Conservation (phyloP, 768 basidiomycete species). For the Mycena amicta region DNA sequence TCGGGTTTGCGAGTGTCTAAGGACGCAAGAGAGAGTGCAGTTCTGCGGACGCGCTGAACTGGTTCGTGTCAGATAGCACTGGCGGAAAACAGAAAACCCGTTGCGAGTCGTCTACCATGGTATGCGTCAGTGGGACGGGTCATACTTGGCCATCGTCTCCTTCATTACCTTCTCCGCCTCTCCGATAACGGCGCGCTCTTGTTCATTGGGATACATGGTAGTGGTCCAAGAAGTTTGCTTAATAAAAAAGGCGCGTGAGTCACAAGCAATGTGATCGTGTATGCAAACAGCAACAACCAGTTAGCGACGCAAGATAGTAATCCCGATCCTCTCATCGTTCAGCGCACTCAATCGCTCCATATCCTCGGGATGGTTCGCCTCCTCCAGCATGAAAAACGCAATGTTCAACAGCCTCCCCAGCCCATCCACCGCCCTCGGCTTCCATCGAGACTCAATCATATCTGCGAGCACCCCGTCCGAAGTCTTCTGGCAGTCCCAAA, state of each 20-base stretch:
- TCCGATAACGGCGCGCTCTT: slow-evolving; percentile 54
- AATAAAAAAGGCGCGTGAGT: not conserved
- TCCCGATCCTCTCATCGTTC: slow-evolving; percentile 19
- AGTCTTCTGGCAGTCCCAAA: slow-evolving; percentile 29
- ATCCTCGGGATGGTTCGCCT: slow-evolving; percentile 17
- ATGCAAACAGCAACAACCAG: not conserved
- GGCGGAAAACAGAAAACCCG: not conserved
- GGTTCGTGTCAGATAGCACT: slow-evolving; percentile 8
- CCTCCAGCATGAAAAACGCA: slow-evolving; percentile 24
- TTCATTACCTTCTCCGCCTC: slow-evolving; percentile 72
- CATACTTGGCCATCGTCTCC: slow-evolving; percentile 74
- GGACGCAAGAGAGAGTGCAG: slow-evolving; percentile 70
- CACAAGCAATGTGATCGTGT: slow-evolving; percentile 5
- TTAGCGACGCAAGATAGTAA: slow-evolving; percentile 12
- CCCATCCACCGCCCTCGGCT: slow-evolving; percentile 9
- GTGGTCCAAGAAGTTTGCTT: slow-evolving; percentile 3
- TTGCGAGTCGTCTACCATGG: slow-evolving; percentile 52
- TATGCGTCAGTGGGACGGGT: slow-evolving; percentile 80
- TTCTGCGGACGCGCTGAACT: slow-evolving; percentile 84
- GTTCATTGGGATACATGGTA: slow-evolving; percentile 52
- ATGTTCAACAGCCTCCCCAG: slow-evolving; percentile 16
- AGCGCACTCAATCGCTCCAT: slow-evolving; percentile 13
- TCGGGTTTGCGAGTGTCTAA: slow-evolving; percentile 54
- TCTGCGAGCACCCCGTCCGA: slow-evolving; percentile 31
- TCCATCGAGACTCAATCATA: slow-evolving; percentile 34